Percentiles rank a stretch among this genome's conserved stretches.
phyloP scores from a whole-genome alignment of 148 eudicot genomes.

The Linanthus parryae region DNA sequence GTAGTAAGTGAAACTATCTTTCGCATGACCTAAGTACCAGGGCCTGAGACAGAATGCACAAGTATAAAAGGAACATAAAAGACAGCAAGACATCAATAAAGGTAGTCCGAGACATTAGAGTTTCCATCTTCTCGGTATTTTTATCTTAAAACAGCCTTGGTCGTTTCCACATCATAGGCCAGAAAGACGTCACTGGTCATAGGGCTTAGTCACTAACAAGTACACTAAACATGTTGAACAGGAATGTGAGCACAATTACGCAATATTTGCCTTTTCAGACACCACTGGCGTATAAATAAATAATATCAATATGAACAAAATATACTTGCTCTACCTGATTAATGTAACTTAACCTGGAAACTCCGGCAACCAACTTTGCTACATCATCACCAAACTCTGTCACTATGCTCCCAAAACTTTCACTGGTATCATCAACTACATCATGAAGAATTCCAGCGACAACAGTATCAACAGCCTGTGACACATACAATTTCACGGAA shows the following conservation, averaged over 20 bases:
- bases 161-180: neutral
- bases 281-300: too few species aligned
- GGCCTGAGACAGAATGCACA: too few species aligned
- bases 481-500: slow-evolving; percentile 12
- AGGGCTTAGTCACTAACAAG: neutral
- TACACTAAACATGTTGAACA: too few species aligned
- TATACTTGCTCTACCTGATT: slow-evolving; percentile 57
- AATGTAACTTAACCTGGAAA: slow-evolving; percentile 83
- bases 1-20: too few species aligned
- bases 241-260: too few species aligned
- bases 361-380: slow-evolving; percentile 83
- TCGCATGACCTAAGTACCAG: too few species aligned
- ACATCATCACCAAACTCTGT: slow-evolving; percentile 73
- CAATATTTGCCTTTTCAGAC: too few species aligned
- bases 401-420: slow-evolving; percentile 44
- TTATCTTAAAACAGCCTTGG: neutral
- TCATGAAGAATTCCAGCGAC: slow-evolving; percentile 97
- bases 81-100: too few species aligned
- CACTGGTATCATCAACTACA: slow-evolving; percentile 83
- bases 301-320: neutral
- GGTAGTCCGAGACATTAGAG: neutral
- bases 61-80: too few species aligned
- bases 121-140: neutral
- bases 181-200: neutral
- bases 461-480: slow-evolving; percentile 86